Conservation (phyloP, 164 flowering plant species). For the Litsea cubeba region DNA sequence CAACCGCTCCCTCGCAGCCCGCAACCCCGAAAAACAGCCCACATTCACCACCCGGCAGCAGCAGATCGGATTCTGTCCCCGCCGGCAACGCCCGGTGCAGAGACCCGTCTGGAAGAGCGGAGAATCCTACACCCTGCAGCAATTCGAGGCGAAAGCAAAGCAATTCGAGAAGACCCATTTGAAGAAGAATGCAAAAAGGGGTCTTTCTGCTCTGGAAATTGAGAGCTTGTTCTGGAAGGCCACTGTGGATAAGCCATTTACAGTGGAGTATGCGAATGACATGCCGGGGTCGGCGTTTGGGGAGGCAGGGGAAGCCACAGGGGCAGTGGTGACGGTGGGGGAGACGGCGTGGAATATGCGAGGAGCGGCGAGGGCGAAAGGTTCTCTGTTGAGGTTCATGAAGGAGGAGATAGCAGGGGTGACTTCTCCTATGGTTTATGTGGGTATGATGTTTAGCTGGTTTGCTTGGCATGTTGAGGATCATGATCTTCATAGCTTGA, state of each 20-base stretch:
- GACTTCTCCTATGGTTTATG: constrained; percentile 95
- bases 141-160: constrained; percentile 86
- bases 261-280: constrained; percentile 96
- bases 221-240: constrained; percentile 96
- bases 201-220: constrained; percentile 49
- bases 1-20: constrained; percentile 60
- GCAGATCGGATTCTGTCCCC: constrained; percentile 94
- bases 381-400: constrained; percentile 89
- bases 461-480: constrained; percentile 99
- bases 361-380: constrained; percentile 72
- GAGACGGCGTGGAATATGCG: constrained; percentile 97
- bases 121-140: constrained; percentile 57
- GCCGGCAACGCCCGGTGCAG: constrained; percentile 71
- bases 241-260: constrained; percentile 76
- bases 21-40: constrained; percentile 34
- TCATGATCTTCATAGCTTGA: constrained; percentile 97
- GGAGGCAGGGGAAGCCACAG: constrained; percentile 21
- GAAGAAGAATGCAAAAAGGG: constrained; percentile 42
- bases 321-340: constrained; percentile 33
- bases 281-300: constrained; percentile 95
- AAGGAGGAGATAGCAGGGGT: constrained; percentile 99
- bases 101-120: constrained; percentile 98
- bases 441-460: constrained; percentile 99
- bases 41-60: constrained; percentile 93
- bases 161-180: constrained; percentile 59